Base-by-base conservation (phyloP, 176 grass and related monocot species). In the Luzula sylvatica region DNA sequence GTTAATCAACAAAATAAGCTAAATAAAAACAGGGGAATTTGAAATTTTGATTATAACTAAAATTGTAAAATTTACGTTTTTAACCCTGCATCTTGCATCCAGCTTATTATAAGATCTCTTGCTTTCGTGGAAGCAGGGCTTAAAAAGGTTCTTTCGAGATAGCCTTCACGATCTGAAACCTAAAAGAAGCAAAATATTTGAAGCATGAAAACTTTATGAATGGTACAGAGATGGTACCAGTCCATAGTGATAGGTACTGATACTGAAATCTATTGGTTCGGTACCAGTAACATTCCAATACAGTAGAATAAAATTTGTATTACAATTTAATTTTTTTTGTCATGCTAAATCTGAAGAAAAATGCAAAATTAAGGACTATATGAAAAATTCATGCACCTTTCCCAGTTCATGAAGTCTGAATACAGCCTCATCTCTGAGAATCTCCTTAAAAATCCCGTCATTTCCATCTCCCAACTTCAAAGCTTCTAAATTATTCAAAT, bases 61-160 rank as follows among this genome's bases (percentile, higher is more conserved):
- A 13, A 3, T 15, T 46, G n/a, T 23, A 35, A 22, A 67, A 28
- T 0, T n/a, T 80, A 98, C 85, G 85, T 90, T 38, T 50, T 74
- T 8, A 98, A 77, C n/a, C 85, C 85, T 1, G 92, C 81, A 83
- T 98, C 92, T 52, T 82, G 71, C 92, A 98, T 98, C 92, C 92
- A 98, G 65, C 52, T 66, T 58, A 76, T 46, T 20, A 98, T 90
- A 71, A 90, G 81, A 49, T 25, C 38, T 21, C 50, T 66, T 11
- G 85, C 85, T 83, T 68, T 87, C 27, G 79, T 50, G n/a, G 85
- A 78, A 43, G 85, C 81, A 15, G 78, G 85, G 60, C 92, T 98
- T 48, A 90, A 35, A 61, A 98, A 98, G 7, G 92, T 98, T 70
- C 92, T 90, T 68, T 98, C 92, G 14, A 98, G 81, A 65, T 86